These are phyloP conservation scores for Colletotrichum australisinense DNA, from an alignment of 2,329 filamentous ascomycete species.

Conservation along the genomic window DNA sequence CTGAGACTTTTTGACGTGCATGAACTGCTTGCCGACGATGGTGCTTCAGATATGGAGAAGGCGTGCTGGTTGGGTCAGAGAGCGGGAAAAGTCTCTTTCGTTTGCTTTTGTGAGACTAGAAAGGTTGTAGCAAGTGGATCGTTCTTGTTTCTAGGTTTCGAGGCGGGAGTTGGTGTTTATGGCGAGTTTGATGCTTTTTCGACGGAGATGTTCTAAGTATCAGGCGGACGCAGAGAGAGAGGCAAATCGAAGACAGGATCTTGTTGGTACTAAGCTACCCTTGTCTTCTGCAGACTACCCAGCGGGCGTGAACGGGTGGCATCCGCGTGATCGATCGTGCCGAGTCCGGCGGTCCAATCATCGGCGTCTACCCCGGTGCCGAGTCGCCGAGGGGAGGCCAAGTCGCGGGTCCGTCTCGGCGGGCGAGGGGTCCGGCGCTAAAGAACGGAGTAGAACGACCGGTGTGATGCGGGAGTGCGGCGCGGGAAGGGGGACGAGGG, in stretches of 20 bases:
- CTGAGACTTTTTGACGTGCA: not conserved
- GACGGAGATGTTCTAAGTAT: too few relatives aligned
- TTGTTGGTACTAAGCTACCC: not conserved
- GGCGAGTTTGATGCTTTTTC: not conserved
- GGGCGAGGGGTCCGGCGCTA: not conserved
- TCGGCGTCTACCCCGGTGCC: not conserved
- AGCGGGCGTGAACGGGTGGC: not conserved
- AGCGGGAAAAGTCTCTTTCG: not conserved
- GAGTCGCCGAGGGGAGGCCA: not conserved
- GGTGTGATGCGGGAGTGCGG: not conserved
- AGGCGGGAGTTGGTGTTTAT: not conserved
- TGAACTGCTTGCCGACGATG: not conserved
- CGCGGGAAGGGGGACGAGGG: not conserved
- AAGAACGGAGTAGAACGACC: not conserved
- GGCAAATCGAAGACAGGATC: not conserved
- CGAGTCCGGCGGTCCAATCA: conserved; percentile 19
- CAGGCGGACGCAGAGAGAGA: too few relatives aligned
- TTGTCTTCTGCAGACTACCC: not conserved
- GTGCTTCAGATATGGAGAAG: not conserved
- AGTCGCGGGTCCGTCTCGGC: not conserved
- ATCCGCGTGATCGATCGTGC: conserved; percentile 11
- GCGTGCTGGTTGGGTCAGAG: not conserved
- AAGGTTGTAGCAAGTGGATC: not conserved
- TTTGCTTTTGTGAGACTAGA: not conserved
- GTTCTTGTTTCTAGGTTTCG: not conserved